Conservation (phyloP, 164 flowering plant species). For the Litsea cubeba region DNA sequence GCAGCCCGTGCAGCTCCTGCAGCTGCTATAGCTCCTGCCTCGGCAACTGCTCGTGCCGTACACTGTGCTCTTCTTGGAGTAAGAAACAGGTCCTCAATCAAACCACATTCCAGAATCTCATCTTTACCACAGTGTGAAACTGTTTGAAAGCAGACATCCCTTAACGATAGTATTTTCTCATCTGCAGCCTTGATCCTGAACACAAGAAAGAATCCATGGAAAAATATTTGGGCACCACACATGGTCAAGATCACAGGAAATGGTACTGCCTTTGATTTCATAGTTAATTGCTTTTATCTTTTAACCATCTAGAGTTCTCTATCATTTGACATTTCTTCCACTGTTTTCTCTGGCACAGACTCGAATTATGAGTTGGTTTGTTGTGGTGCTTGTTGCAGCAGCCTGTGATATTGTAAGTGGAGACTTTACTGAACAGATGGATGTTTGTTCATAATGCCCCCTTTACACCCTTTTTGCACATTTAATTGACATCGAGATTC, state of each 20-base stretch:
- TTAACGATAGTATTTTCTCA: not conserved
- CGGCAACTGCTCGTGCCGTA: slow-evolving; percentile 77
- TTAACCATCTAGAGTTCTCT: not conserved
- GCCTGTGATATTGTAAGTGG: slow-evolving; percentile 28
- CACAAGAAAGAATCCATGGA: slow-evolving; percentile 83
- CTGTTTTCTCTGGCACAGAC: slow-evolving; percentile 1
- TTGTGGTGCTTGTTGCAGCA: not conserved
- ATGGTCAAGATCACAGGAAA: slow-evolving; percentile 3
- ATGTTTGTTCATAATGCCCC: not conserved
- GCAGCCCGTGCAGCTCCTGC: slow-evolving; percentile 85
- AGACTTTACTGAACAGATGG: not conserved
- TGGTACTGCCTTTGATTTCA: not conserved
- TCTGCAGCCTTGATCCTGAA: slow-evolving; percentile 90
- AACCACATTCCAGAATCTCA: not conserved
- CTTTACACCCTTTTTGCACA: no score
- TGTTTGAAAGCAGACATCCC: no score
- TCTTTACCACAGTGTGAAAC: not conserved
- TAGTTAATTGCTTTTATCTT: not conserved
- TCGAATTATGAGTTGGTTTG: not conserved
- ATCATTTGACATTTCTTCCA: not conserved
- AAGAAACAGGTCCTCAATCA: slow-evolving; percentile 65
- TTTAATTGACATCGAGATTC: not conserved
- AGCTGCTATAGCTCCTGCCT: slow-evolving; percentile 90
- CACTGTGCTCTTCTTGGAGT: slow-evolving; percentile 90
- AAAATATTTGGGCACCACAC: slow-evolving; percentile 64